Conservation (phyloP, 2,329 filamentous ascomycete genomes). For the Talaromyces rugulosus region DNA sequence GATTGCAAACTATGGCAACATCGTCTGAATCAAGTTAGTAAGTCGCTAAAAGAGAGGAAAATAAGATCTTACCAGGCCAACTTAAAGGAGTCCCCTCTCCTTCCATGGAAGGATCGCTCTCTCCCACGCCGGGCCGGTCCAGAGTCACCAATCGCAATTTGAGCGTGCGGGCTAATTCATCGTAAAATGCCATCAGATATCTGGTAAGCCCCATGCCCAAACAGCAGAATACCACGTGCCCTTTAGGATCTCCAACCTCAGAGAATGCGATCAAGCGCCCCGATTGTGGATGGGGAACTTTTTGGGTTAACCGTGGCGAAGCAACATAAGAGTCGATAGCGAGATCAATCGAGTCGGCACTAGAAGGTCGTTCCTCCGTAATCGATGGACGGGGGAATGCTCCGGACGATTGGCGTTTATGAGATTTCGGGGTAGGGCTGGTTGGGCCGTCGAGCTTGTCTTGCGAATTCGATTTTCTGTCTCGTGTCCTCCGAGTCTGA, state of each 20-base stretch:
- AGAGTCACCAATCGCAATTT: conserved; percentile 88
- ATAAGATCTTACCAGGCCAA: conserved; percentile 72
- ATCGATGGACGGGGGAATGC: conserved; percentile 41
- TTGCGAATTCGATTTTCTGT: conserved; percentile 24
- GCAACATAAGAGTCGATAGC: conserved; percentile 81
- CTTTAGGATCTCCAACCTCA: conserved; percentile 88
- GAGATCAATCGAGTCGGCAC: conserved; percentile 81
- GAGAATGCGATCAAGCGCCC: conserved; percentile 91
- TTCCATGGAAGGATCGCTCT: conserved; percentile 80
- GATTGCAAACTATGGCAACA: conserved; percentile 88
- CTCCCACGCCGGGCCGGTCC: conserved; percentile 89
- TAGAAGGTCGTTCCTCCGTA: conserved; percentile 68
- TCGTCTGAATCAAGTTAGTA: conserved; percentile 51
- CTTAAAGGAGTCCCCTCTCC: conserved; percentile 79
- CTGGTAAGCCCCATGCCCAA: conserved; percentile 96
- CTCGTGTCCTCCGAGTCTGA: conserved; percentile 53
- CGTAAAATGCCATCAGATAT: conserved; percentile 95
- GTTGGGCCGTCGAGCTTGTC: conserved; percentile 28
- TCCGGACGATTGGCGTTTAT: conserved; percentile 37
- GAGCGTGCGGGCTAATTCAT: conserved; percentile 84
- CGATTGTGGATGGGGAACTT: conserved; percentile 78
- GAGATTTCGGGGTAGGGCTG: conserved; percentile 22
- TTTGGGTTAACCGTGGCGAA: conserved; percentile 80
- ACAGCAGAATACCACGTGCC: conserved; percentile 90
- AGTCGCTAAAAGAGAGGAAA: not conserved